Base-by-base conservation (phyloP, 1,284 basidiomycete genomes). In the Retiboletus fuscus region DNA sequence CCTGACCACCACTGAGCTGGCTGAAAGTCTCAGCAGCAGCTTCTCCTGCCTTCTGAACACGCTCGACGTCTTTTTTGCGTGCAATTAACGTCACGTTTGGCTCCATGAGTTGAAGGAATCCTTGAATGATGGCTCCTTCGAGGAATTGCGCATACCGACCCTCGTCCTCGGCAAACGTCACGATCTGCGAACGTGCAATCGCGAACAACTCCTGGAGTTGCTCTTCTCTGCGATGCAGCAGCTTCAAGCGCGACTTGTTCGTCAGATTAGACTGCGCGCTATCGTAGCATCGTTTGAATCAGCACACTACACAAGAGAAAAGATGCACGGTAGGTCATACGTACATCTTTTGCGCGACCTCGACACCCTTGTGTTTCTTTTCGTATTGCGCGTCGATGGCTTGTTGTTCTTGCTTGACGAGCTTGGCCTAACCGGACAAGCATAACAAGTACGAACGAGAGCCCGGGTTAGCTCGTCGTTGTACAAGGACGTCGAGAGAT, bases 201-300 rank as follows among this genome's bases (percentile, higher is more conserved):
- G 90, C 85, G 83, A 99, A 99, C 70, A 99, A 90, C 69, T 94
- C 92, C 79, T 98, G 94, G 6, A 99, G 87, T 74, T 97, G 92
- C 81, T 98, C 95, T 83, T 99, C 97, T 66, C 97, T 92, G 72
- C 93, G 91, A 82, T 97, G 95, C 26, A 99, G 91, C 41, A 99
- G 89, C 82, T 91, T 92, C 78, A 99, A 89, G 67, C 98, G 95
- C 11, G 97, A 96, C 82, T 95, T 96, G 89, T 99, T 99, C 77
- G 96, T 98, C 73, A 97, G 89, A 49, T 95, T 99, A 5, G 97
- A 99, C 82, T 98, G 95, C 11, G 96, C 92, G 79, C 97, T 99
- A 81, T 12, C 2, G 57, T 30, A 30, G 61, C 69, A 26, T 49
- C 34, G 30, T 44, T 57, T 11, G 66, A 51, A 55, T 58, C 39